A percentile compares a stretch with the other conserved stretches of the same genome.
Conservation (phyloP, 2,329 filamentous ascomycete genomes). For the Fusarium xyrophilum region DNA sequence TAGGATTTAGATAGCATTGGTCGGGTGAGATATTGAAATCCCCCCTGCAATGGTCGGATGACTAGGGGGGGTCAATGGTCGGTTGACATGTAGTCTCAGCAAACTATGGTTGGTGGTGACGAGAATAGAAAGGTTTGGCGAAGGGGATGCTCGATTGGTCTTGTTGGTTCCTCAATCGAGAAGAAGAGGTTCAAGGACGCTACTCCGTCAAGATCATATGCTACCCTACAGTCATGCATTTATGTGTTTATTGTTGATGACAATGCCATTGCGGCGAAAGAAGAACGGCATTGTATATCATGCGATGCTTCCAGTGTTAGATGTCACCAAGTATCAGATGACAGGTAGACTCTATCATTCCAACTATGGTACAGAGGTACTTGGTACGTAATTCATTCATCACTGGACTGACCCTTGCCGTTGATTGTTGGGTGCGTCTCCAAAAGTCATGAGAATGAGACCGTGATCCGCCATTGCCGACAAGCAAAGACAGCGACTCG, state of each 20-base stretch:
- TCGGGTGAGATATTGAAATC: too few relatives aligned
- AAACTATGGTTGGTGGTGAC: not conserved
- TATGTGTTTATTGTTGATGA: not conserved
- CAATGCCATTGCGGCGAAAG: not conserved
- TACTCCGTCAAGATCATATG: not conserved
- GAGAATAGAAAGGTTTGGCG: not conserved
- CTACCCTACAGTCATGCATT: not conserved
- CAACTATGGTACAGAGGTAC: accelerated
- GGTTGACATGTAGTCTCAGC: too few relatives aligned
- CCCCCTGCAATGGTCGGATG: too few relatives aligned
- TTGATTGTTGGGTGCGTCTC: too few relatives aligned
- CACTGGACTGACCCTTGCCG: accelerated
- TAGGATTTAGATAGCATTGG: too few relatives aligned
- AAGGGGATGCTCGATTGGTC: not conserved
- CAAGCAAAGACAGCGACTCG: not conserved
- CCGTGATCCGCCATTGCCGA: not conserved
- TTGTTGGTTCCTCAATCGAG: not conserved
- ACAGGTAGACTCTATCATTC: not conserved
- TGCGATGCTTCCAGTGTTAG: not conserved
- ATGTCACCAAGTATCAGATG: not conserved
- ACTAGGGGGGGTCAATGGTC: too few relatives aligned
- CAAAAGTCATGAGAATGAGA: not conserved
- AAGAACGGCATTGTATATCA: not conserved
- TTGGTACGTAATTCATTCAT: too few relatives aligned
- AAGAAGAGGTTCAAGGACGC: not conserved